Conservation (phyloP, 768 basidiomycete species). For the Rhodotorula babjevae region DNA sequence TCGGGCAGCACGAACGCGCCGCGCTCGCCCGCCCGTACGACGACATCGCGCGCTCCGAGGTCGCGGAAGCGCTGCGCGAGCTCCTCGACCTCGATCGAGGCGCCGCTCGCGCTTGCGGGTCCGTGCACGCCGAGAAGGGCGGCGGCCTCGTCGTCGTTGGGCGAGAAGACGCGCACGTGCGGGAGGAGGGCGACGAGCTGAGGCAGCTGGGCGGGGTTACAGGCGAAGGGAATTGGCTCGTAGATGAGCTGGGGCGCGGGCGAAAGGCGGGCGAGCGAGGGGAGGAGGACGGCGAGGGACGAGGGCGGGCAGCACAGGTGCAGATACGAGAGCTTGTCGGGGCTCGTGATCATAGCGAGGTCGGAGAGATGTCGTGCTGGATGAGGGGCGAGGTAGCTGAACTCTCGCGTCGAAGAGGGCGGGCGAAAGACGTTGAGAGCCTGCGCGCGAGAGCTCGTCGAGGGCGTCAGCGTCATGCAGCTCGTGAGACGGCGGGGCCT, state of each 20-base stretch:
- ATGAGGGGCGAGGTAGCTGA: not conserved
- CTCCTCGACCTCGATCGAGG: conserved; percentile 4
- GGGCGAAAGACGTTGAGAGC: not conserved
- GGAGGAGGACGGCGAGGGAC: too few relatives aligned
- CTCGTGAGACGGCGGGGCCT: too few relatives aligned
- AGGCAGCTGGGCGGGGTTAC: too few relatives aligned
- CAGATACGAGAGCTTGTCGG: not conserved
- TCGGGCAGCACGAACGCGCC: conserved; percentile 62
- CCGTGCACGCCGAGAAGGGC: conserved; percentile 55
- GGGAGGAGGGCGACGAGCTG: conserved; percentile 67
- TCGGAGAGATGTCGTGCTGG: not conserved
- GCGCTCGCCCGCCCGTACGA: conserved; percentile 68
- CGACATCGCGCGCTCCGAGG: conserved; percentile 49
- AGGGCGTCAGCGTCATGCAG: too few relatives aligned
- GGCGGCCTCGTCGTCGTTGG: conserved; percentile 75
- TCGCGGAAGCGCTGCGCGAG: conserved; percentile 17
- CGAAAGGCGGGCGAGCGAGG: not conserved
- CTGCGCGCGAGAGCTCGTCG: not conserved
- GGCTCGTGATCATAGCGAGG: not conserved
- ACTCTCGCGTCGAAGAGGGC: not conserved
- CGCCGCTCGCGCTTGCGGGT: conserved; percentile 54
- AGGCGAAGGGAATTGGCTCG: conserved; percentile 81
- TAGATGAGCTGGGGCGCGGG: conserved; percentile 60
- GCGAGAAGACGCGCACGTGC: conserved; percentile 69
- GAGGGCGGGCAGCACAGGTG: not conserved